Percentiles rank a stretch among this genome's conserved stretches.
Evolutionary conservation across 768 basidiomycete species (phyloP).

Genomic region (Tulasnella sp.): DNA sequence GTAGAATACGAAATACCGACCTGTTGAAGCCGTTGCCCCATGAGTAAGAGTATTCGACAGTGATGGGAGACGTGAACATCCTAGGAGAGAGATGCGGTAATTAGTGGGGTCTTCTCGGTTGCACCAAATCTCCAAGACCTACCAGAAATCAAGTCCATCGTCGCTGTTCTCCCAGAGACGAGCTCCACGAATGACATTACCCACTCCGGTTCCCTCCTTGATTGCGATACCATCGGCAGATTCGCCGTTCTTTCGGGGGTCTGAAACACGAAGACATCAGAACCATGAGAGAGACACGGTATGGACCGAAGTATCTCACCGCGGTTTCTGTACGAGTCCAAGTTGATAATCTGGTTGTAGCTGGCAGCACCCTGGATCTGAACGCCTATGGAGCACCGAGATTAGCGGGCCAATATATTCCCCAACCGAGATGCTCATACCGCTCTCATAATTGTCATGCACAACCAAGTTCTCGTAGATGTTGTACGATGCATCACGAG

Average conservation of each 20-base stretch:
- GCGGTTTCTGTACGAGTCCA: conserved; percentile 28
- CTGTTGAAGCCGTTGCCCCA: conserved; percentile 30
- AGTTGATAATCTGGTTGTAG: conserved; percentile 28
- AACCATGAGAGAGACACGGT: no score
- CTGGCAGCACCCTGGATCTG: conserved; percentile 26
- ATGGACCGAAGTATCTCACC: neutral
- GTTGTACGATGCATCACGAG: conserved; percentile 26
- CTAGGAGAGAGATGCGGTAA: neutral
- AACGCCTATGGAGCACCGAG: conserved; percentile 2
- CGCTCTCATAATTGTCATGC: conserved; percentile 9
- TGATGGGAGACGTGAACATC: conserved; percentile 26
- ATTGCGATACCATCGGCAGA: conserved; percentile 27
- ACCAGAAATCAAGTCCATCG: conserved; percentile 24
- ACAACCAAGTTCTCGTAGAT: conserved; percentile 27
- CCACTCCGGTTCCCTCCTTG: conserved; percentile 25
- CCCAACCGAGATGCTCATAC: neutral
- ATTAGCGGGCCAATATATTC: neutral
- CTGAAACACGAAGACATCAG: neutral
- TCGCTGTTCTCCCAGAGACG: conserved; percentile 26
- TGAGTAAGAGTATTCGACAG: conserved; percentile 19
- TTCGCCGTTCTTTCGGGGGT: conserved; percentile 29
- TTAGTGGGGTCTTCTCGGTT: neutral
- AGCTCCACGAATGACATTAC: conserved; percentile 27
- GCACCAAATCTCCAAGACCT: neutral
- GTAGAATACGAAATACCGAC: neutral